phyloP scores from a whole-genome alignment of 305 asterid genomes.

The Fraxinus sp. region DNA sequence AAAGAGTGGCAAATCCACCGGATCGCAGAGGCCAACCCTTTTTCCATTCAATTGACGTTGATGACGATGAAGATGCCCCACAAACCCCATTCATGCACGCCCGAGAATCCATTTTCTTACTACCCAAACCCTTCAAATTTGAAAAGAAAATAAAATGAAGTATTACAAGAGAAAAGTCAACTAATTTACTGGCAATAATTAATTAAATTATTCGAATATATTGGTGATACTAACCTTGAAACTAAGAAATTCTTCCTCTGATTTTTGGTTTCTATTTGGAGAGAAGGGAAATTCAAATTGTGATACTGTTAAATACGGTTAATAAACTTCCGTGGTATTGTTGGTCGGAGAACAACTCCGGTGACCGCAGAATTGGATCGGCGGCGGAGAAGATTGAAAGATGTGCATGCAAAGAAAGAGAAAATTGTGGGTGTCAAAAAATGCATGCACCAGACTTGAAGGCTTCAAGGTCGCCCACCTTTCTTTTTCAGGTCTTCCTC shows the following conservation, averaged over 20 bases:
- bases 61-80: conserved; percentile 33
- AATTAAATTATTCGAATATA: background rate
- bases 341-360: conserved; percentile 17
- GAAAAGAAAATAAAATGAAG: background rate
- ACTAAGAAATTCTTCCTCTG: background rate
- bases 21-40: conserved; percentile 88
- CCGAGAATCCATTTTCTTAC: conserved; percentile 46
- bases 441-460: conserved; percentile 33
- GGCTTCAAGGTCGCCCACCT: conserved; percentile 31
- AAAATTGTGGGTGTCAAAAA: conserved; percentile 1
- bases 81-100: conserved; percentile 80
- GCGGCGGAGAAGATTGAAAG: background rate
- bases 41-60: conserved; percentile 42
- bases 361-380: conserved; percentile 3
- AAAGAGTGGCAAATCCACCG: conserved; percentile 72
- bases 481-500: conserved; percentile 21
- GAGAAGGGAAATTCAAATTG: background rate
- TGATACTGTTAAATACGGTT: background rate
- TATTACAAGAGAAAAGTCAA: conserved; percentile 8
- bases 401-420: conserved; percentile 23
- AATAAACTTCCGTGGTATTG: background rate
- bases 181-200: background rate
- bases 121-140: conserved; percentile 17
- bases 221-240: background rate
- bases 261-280: background rate